phyloP scores from a whole-genome alignment of 371 early-diverging fungal genomes.

The Encephalitozoon romaleae region DNA sequence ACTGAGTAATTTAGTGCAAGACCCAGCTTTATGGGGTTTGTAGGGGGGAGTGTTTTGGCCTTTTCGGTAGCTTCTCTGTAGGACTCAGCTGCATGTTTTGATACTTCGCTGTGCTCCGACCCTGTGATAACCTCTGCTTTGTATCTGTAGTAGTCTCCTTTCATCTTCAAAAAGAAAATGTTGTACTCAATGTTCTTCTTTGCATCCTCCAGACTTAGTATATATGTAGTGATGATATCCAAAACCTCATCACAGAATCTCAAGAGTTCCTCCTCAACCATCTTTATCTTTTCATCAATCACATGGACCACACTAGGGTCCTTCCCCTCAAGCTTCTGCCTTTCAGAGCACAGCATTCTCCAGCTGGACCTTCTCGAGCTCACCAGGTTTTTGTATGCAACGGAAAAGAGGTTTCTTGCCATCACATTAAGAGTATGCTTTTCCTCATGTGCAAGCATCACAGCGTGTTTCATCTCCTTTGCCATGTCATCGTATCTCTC shows the following conservation, averaged over 20 bases:
- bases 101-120: constrained; percentile 71
- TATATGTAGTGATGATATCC: constrained; percentile 72
- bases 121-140: constrained; percentile 87
- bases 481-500: constrained; percentile 89
- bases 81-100: constrained; percentile 76
- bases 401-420: constrained; percentile 90
- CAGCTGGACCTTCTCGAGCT: constrained; percentile 95
- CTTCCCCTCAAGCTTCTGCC: constrained; percentile 86
- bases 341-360: constrained; percentile 94
- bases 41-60: constrained; percentile 83
- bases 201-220: constrained; percentile 69
- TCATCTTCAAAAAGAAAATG: constrained; percentile 99
- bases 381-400: constrained; percentile 98
- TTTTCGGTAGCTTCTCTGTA: constrained; percentile 87
- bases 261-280: constrained; percentile 81
- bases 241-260: constrained; percentile 89
- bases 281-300: constrained; percentile 77
- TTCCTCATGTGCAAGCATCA: constrained; percentile 62
- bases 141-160: constrained; percentile 98
- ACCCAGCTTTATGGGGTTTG: constrained; percentile 96
- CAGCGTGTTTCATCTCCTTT: constrained; percentile 49
- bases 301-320: constrained; percentile 68
- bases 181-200: constrained; percentile 74
- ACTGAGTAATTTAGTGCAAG: constrained; percentile 99
- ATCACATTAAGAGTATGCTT: constrained; percentile 76